Conservation (phyloP, 1,284 basidiomycete genomes). For the Puccinia polysora region DNA sequence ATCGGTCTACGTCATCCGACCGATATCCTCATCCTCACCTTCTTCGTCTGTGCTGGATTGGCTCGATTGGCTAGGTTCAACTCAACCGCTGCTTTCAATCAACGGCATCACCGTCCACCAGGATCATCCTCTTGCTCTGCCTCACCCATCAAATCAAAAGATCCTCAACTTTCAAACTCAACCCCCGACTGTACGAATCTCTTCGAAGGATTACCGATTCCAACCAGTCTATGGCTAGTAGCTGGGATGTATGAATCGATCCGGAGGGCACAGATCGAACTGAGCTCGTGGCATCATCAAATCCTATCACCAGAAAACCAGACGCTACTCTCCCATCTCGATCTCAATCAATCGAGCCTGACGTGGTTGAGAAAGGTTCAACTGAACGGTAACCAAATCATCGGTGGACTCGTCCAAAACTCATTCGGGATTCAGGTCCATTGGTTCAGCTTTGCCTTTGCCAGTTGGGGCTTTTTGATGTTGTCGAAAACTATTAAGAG, state of each 20-base stretch:
- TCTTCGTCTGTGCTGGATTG: slow-evolving; percentile 91
- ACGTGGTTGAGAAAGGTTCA: not conserved
- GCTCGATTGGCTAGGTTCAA: slow-evolving; percentile 97
- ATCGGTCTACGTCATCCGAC: slow-evolving; percentile 83
- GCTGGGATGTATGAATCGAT: slow-evolving; percentile 75
- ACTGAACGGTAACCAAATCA: slow-evolving; percentile 21
- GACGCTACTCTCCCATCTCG: slow-evolving; percentile 58
- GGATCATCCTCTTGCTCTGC: no score
- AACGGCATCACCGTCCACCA: no score
- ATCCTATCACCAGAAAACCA: not conserved
- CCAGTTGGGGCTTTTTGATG: slow-evolving; percentile 83
- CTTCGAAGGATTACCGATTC: slow-evolving; percentile 97
- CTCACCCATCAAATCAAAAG: slow-evolving; percentile 62
- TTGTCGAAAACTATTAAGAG: slow-evolving; percentile 78
- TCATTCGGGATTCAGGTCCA: slow-evolving; percentile 71
- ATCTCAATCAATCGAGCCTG: not conserved
- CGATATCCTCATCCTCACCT: slow-evolving; percentile 78
- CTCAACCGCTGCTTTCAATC: slow-evolving; percentile 89
- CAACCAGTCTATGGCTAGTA: slow-evolving; percentile 79
- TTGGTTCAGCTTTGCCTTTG: slow-evolving; percentile 67
- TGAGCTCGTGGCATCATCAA: slow-evolving; percentile 61
- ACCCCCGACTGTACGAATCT: slow-evolving; percentile 63
- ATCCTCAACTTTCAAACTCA: not conserved
- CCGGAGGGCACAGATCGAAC: slow-evolving; percentile 73
- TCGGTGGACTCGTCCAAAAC: slow-evolving; percentile 66